Evolutionary conservation across 352 stramenopile genomes (phyloP).

Genomic region (Elongisporangium senticosum): DNA sequence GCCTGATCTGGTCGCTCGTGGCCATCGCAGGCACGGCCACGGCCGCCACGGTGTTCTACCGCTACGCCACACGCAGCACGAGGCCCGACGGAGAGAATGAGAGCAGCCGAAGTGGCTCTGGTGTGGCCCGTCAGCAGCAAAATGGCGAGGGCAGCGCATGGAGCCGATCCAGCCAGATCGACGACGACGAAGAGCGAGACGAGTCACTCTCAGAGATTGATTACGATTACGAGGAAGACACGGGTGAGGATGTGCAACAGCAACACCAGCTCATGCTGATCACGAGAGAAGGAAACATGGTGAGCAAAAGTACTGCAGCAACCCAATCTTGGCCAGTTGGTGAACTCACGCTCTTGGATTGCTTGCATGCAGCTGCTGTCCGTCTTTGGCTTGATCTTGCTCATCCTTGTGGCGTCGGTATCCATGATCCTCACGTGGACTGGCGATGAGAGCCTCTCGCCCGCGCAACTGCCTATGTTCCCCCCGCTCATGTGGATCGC

Average conservation of each 20-base stretch:
- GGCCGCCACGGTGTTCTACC: constrained; percentile 50
- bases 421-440: constrained; percentile 54
- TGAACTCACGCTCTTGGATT: not conserved
- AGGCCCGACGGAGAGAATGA: constrained; percentile 17
- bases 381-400: constrained; percentile 60
- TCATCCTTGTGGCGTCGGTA: constrained; percentile 58
- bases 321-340: not conserved
- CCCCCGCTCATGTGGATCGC: constrained; percentile 76
- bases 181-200: constrained; percentile 22
- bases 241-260: constrained; percentile 14
- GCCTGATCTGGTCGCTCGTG: constrained; percentile 59
- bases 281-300: constrained; percentile 43
- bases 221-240: constrained; percentile 23
- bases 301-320: constrained; percentile 8
- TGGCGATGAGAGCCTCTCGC: constrained; percentile 33
- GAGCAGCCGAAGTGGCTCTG: constrained; percentile 4
- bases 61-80: constrained; percentile 43
- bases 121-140: not conserved
- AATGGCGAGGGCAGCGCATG: not conserved
- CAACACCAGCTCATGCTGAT: constrained; percentile 43
- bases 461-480: constrained; percentile 67
- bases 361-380: constrained; percentile 40
- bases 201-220: constrained; percentile 33
- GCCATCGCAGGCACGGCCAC: constrained; percentile 65
- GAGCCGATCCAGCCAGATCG: constrained; percentile 8